Base-by-base conservation (phyloP, 306 rosid species). In the Cercis canadensis region DNA sequence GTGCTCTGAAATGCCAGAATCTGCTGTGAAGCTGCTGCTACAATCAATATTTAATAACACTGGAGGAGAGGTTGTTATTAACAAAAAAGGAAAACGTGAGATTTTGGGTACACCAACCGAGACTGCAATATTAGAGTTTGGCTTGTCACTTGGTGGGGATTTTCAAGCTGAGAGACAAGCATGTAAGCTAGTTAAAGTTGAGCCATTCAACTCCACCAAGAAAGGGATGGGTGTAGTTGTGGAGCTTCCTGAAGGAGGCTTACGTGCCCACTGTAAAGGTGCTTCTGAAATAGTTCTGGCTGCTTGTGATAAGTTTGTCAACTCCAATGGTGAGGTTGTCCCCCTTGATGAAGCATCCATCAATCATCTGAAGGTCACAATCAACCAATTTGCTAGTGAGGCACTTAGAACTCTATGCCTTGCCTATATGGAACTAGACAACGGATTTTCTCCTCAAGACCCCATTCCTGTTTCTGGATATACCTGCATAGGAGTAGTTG, bases 341-440 rank as follows among this genome's bases (percentile, higher is more conserved):
- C 96, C 95, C 12, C 87, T 94, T 73, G 96, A 94, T 76, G 82
- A 86, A 75, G 87, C 77, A 59, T 82, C 90, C 56, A 49, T 67
- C n/a, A 80, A 77, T 45, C 87, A 78, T 77, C 97, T 94, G 55
- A 64, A 70, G 45, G 62, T 18, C 19, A 90, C 84, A 37, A 94
- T 94, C 50, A 63, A 86, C 77, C 83, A 90, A 43, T 94, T 94
- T 84, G 97, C 98, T 16, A 74, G 77, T 9, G 97, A 90, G 81
- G 96, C 98, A 46, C 97, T 94, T 36, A 86, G 98, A 78, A 94
- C 98, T 59, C 81, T 94, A 65, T 94, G 98, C 75, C 87, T 94
- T 72, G 98, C 97, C 15, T 94, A 87, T 71, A 66, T 81, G 71
- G 98, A 94, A 64, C 66, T 94, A 64, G 96, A 84, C 67, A 78